These are phyloP conservation scores for Euphorbia celastroides DNA, from an alignment of 441 rosid genomes.

Conservation along the genomic window DNA sequence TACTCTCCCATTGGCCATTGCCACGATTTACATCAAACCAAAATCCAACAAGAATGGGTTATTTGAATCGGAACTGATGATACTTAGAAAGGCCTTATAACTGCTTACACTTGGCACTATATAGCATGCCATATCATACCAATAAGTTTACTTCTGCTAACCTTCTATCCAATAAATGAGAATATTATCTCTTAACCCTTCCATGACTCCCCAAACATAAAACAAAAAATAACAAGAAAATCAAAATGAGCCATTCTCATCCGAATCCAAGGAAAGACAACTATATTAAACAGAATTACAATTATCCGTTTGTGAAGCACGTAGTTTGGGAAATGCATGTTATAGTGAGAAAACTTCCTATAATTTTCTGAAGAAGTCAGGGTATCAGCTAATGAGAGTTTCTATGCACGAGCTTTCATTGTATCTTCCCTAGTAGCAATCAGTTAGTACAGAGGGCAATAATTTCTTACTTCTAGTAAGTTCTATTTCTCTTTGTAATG, in stretches of 20 bases:
- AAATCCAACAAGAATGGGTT: no score
- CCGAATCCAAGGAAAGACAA: background rate
- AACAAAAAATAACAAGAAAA: background rate
- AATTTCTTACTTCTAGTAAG: background rate
- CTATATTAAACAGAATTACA: background rate
- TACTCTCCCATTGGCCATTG: background rate
- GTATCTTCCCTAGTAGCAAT: background rate
- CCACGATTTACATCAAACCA: background rate
- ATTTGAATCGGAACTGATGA: background rate
- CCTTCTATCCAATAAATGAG: background rate
- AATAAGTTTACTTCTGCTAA: background rate
- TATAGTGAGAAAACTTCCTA: background rate
- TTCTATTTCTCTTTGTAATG: background rate
- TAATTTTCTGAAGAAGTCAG: background rate
- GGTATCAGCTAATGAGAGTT: background rate
- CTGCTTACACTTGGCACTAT: background rate
- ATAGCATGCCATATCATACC: background rate
- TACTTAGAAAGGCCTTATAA: background rate
- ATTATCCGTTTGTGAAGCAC: background rate
- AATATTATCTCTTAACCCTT: background rate
- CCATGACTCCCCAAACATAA: background rate
- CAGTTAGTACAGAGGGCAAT: background rate
- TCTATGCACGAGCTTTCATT: background rate
- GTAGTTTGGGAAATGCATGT: background rate
- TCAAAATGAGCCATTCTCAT: background rate